Evolutionary conservation across 176 grass and related monocot genomes (phyloP).

Genomic region (Panicum miliaceum): DNA sequence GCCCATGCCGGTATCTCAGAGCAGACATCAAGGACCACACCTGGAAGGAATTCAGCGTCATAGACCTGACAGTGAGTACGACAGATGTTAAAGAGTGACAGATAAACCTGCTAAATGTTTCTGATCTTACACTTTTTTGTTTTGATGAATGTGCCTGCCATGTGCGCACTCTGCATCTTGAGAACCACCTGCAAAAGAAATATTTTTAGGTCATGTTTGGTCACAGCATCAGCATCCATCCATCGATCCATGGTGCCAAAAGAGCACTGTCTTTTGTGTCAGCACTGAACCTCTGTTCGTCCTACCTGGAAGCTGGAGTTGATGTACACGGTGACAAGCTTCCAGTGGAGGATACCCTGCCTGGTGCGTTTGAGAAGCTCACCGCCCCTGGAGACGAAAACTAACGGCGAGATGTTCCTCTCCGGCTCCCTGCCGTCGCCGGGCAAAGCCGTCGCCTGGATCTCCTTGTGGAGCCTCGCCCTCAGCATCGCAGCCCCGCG

Average conservation of each 20-base stretch:
- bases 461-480: conserved; percentile 83
- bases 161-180: conserved; percentile 92
- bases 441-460: conserved; percentile 61
- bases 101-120: not conserved
- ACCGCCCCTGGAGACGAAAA: conserved; percentile 76
- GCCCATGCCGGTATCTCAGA: conserved; percentile 76
- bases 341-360: conserved; percentile 95
- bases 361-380: conserved; percentile 94
- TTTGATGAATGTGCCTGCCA: conserved; percentile 88
- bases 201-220: not conserved
- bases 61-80: not conserved
- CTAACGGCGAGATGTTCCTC: conserved; percentile 61
- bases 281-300: not conserved
- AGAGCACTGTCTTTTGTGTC: not conserved
- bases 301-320: conserved; percentile 74
- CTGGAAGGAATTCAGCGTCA: conserved; percentile 48
- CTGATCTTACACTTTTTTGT: conserved; percentile 79
- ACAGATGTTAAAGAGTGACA: not conserved
- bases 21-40: conserved; percentile 65
- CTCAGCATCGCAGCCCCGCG: conserved; percentile 79
- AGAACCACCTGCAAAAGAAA: conserved; percentile 57
- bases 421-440: conserved; percentile 58
- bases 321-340: conserved; percentile 74
- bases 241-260: not conserved
- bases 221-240: not conserved